Base-by-base conservation (phyloP, 495 filamentous ascomycete species). In the Xylaria acuta region DNA sequence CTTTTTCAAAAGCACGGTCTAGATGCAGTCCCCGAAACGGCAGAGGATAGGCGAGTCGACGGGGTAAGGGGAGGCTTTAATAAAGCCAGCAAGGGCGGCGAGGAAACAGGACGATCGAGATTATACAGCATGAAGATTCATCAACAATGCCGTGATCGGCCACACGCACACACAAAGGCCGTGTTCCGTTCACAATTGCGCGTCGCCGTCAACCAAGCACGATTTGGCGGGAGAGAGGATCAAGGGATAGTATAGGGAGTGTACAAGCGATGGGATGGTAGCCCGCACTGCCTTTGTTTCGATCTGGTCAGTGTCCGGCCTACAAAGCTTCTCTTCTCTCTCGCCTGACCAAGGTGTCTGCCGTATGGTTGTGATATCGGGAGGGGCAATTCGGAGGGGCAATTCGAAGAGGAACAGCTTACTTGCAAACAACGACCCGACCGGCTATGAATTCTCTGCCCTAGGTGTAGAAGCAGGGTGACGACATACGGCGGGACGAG, bases 1-100 rank as follows among this genome's bases (percentile, higher is more conserved):
- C 70, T 43, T 34, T n/a, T 56, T 47, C 43, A 62, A 73, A 49
- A 14, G 36, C 47, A 66, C 62, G 45, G 69, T 41, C 60, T 45
- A 54, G 27, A 30, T 49, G 53, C 63, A 25, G 30, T 36, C 34
- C 30, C 60, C 40, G 36, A 38, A 22, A 67, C 8, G 30, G 53
- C 51, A 36, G 47, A 34, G 36, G 25, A 30, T 40, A 45, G 67
- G 25, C 27, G n/a, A 64, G 32, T 27, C 40, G 53, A 22, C 58
- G 11, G 43, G 56, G 51, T 11, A 22, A 54, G 22, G n/a, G 34
- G 25, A 40, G 32, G 18, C 16, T 43, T 45, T 9, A 63, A 51
- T 22, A 53, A 63, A 70, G 34, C 43, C 6, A 27, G 67, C 32
- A 53, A n/a, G 27, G 14, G 9, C 25, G 64, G 14, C 30, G 30